These are phyloP conservation scores for Chrysopogon serrulatus DNA, from an alignment of 176 grass and related monocot species.

Conservation along the genomic window DNA sequence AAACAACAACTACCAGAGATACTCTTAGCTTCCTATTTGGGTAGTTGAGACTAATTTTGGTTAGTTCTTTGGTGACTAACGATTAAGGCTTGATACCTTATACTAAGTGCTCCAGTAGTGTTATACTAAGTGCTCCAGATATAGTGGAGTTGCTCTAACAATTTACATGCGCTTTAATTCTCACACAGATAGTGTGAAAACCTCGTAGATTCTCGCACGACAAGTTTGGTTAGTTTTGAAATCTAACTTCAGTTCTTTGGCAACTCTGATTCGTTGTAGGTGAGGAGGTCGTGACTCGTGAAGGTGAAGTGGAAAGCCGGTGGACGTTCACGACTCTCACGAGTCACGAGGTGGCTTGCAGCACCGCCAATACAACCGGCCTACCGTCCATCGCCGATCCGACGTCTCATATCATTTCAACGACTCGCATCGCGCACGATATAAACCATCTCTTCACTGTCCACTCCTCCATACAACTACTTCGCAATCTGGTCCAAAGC, in stretches of 20 bases:
- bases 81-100: too few species aligned
- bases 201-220: background rate
- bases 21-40: too few species aligned
- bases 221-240: background rate
- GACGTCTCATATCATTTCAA: background rate
- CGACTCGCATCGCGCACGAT: background rate
- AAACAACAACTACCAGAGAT: too few species aligned
- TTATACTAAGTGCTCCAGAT: too few species aligned
- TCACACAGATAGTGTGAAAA: background rate
- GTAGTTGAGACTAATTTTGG: too few species aligned
- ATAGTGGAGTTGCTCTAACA: too few species aligned
- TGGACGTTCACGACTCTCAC: background rate
- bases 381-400: background rate
- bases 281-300: background rate
- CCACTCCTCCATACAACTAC: background rate
- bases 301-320: background rate
- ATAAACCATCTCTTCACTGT: background rate
- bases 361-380: background rate
- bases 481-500: background rate
- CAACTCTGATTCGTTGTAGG: background rate
- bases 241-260: background rate
- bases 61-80: too few species aligned
- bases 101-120: too few species aligned
- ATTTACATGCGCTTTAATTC: too few species aligned
- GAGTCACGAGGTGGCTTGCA: background rate